Base-by-base conservation (phyloP, 106 monocot species). In the Dioscorea zingiberensis region DNA sequence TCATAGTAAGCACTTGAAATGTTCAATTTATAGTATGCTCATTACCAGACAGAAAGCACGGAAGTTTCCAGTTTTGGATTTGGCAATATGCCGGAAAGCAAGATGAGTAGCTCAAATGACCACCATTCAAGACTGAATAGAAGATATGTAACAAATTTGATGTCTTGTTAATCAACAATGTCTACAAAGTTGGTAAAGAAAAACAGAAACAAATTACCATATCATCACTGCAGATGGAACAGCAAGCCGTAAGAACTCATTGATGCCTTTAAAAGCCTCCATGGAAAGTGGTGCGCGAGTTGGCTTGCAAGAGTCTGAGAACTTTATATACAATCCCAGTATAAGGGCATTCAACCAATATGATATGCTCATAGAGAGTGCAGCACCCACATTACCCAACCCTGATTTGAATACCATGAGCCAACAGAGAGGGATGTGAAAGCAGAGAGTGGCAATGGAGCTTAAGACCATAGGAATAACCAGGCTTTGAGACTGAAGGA, bases 41-140 rank as follows among this genome's bases (percentile, higher is more conserved):
- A 58, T 27, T 73, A 86, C 82, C 86, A 82, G 62, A 86, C 73
- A 10, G 86, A 86, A 65, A 86, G 78, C 46, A 86, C 86, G 14
- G 86, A 82, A 7, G 82, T 76, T 70, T 86, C 82, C 26, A 86
- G 82, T 25, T 79, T 28, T 57, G 86, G 82, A 73, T 86, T 81
- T 0, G 86, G 86, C 26, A 86, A 59, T 67, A 86, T 69, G 4
- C 86, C 86, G 9, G 86, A 82, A 25, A 82, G 57, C 54, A 86
- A 66, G 25, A 86, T 64, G 6, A 86, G 76, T 26, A 86, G 61
- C 73, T 86, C 86, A 69, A 82, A 86, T 2, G 86, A 82, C 86
- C 86, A 86, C 71, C 72, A 86, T 46, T 86, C 81, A 48, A 86
- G 76, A 25, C 85, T 86, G 55, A 3, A 44, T 44, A 10, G 5